Evolutionary conservation across 371 early-diverging fungal species (phyloP), one percentile per base, ranked within the genome.

Genomic region (Mucor irregularis): DNA sequence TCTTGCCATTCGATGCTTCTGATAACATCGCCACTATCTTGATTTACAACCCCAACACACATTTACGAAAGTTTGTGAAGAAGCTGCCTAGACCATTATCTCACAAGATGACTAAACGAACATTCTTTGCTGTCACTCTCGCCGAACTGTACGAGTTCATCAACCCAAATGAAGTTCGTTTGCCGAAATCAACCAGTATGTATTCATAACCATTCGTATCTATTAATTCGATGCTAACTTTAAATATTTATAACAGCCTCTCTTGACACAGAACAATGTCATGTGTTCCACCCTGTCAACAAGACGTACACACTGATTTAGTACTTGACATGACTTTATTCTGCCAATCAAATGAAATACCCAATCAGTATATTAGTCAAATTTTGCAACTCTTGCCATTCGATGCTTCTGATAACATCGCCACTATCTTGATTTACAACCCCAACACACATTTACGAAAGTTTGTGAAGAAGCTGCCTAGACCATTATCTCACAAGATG

Each of bases 1-100:
- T 93, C 4, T 52, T 94, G 24, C 93, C 94, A 21, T 74, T 76
- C 49, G 80, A 86, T 25, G 73, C 73, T 0, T 64, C 69, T 9
- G 71, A 83, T 16, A 78, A 78, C 31, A 57, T 88, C 9, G 69
- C 71, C n/a, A 72, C 70, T n/a, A 68, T 88, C 11, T 81, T 84
- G 53, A 66, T 95, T 44, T 91, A 89, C 68, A 93, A 95, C 53
- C 86, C 89, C 56, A 93, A 92, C 68, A 81, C 90, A 7, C 69
- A 83, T 22, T 83, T 93, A 64, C 81, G 88, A 35, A 86, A 88
- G 51, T 91, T 82, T 64, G 73, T 85, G 49, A 85, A 88, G 64
- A 78, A 79, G 19, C 62, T 81, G 25, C 69, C 82, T 9, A 75
- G 83, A 14, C 74, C 83, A 30, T 50, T 91, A 28, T 75, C 89